These are phyloP conservation scores for Saturnispora zaruensis DNA, from an alignment of 805 yeast genomes.

Conservation along the genomic window DNA sequence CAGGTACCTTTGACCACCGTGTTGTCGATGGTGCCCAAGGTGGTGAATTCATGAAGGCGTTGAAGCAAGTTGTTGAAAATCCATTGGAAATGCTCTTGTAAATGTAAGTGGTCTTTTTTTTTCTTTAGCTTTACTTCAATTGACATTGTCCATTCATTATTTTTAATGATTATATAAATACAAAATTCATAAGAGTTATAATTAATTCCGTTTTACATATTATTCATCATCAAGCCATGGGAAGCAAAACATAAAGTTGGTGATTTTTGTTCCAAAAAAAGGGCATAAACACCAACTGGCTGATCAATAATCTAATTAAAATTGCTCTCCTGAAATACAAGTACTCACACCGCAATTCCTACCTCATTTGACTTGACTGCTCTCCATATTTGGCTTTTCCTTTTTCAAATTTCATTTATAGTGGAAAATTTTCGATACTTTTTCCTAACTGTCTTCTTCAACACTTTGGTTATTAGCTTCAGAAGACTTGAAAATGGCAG, in stretches of 20 bases:
- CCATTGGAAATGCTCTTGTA: slow-evolving; percentile 89
- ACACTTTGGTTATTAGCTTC: not conserved
- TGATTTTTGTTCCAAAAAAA: too few species aligned
- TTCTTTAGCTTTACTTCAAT: not conserved
- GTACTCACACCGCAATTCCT: not conserved
- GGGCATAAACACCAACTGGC: not conserved
- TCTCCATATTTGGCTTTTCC: too few species aligned
- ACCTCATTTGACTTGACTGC: too few species aligned
- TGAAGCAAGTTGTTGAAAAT: slow-evolving; percentile 87
- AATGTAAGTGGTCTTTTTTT: slow-evolving; percentile 2
- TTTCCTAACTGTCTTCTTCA: not conserved
- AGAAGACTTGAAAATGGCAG: slow-evolving; percentile 26
- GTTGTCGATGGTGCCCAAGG: slow-evolving; percentile 95
- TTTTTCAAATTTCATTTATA: too few species aligned
- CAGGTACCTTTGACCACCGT: slow-evolving; percentile 98
- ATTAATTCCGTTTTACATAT: not conserved
- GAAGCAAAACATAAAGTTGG: too few species aligned
- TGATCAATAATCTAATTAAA: not conserved
- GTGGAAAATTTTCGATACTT: not conserved
- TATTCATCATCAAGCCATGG: not conserved
- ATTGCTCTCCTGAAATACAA: not conserved
- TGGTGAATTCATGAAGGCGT: slow-evolving; percentile 91
- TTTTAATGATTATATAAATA: not conserved
- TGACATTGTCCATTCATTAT: not conserved
- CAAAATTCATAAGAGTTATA: slow-evolving; percentile 1